Evolutionary conservation across 306 rosid genomes (phyloP).

Genomic region (Cucumis melo): DNA sequence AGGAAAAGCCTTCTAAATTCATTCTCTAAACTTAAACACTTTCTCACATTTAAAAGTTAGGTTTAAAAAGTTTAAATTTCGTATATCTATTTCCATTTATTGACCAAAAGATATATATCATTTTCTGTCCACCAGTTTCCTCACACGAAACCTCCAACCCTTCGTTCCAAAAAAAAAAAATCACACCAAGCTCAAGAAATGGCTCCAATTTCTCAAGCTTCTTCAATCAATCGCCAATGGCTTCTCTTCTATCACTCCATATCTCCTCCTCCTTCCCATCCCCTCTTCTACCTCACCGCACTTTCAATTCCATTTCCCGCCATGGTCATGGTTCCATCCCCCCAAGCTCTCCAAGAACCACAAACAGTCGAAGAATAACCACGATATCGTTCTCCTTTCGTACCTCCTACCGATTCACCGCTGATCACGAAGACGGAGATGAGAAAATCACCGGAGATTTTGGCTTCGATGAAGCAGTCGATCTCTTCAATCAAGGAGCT

Average conservation of each 20-base stretch:
- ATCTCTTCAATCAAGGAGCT: slow-evolving; percentile 42
- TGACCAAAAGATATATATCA: too few species aligned
- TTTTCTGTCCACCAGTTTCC: neutral
- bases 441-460: slow-evolving; percentile 19
- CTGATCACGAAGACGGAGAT: slow-evolving; percentile 11
- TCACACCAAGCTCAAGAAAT: neutral
- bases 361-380: neutral
- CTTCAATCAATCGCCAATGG: neutral
- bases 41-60: too few species aligned
- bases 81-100: too few species aligned
- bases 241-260: neutral
- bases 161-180: neutral
- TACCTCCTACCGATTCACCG: slow-evolving; percentile 18
- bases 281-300: neutral
- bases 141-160: neutral
- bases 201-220: neutral
- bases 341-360: neutral
- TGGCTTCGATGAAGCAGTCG: slow-evolving; percentile 57
- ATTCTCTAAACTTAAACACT: too few species aligned
- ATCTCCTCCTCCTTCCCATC: neutral
- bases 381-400: neutral
- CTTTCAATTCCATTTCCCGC: neutral
- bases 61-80: too few species aligned
- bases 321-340: slow-evolving; percentile 7
- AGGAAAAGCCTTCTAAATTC: too few species aligned